Conservation (phyloP, 1,139 yeast genomes). For the Nakaseomyces nivariensis region DNA sequence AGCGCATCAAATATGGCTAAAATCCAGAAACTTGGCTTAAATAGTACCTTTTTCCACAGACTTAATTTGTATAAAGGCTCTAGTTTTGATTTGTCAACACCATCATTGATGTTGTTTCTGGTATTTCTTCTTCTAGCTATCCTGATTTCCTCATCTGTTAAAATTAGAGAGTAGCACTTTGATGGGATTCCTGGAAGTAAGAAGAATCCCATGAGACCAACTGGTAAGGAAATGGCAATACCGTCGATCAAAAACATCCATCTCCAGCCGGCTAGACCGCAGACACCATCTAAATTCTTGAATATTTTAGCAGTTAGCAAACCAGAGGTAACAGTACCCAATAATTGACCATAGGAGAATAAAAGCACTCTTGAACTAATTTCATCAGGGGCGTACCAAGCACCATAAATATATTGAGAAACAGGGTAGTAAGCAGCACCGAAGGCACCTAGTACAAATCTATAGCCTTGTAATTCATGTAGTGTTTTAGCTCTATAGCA, state of each 20-base stretch:
- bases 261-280: conserved; percentile 55
- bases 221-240: conserved; percentile 41
- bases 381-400: conserved; percentile 53
- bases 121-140: conserved; percentile 45
- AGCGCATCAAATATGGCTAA: conserved; percentile 45
- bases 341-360: conserved; percentile 49
- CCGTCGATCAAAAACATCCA: conserved; percentile 70
- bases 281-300: conserved; percentile 36
- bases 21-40: conserved; percentile 49
- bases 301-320: conserved; percentile 53
- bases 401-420: conserved; percentile 51
- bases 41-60: conserved; percentile 41
- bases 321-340: conserved; percentile 56
- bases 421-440: conserved; percentile 55
- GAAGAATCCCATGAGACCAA: conserved; percentile 54
- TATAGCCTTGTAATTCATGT: conserved; percentile 42
- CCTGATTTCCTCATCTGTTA: conserved; percentile 47
- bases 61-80: conserved; percentile 24
- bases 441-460: conserved; percentile 57
- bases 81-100: conserved; percentile 24
- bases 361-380: conserved; percentile 51
- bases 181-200: conserved; percentile 63
- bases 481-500: conserved; percentile 40
- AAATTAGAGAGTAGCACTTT: conserved; percentile 45
- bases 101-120: conserved; percentile 32